A percentile compares a stretch with the other conserved stretches of the same genome.
phyloP scores from a whole-genome alignment of 257 asterid genomes.

The Henckelia pumila region DNA sequence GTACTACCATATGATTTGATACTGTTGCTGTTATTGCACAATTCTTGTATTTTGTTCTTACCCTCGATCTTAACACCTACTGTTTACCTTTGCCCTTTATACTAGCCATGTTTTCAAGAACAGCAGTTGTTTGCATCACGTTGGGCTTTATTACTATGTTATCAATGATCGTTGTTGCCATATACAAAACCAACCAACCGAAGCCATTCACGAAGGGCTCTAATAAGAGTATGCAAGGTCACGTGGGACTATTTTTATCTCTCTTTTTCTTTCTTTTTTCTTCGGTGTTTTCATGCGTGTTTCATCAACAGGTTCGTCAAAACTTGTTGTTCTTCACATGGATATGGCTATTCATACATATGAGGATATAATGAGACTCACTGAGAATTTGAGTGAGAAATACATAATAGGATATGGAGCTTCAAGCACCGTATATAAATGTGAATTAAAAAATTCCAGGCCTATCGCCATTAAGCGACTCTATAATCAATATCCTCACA shows the following conservation, averaged over 20 bases:
- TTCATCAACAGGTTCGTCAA: constrained; percentile 51
- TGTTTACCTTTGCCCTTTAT: not conserved
- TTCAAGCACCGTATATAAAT: constrained; percentile 89
- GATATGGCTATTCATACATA: constrained; percentile 93
- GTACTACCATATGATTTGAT: constrained; percentile 28
- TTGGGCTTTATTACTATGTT: constrained; percentile 65
- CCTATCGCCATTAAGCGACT: constrained; percentile 96
- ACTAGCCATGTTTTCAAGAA: constrained; percentile 68
- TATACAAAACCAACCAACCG: constrained; percentile 67
- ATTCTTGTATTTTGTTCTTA: not conserved
- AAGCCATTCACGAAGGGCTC: constrained; percentile 51
- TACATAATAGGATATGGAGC: constrained; percentile 91
- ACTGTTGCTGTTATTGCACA: not conserved
- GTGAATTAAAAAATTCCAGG: constrained; percentile 79
- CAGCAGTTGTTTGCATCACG: constrained; percentile 57
- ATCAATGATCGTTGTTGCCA: constrained; percentile 70
- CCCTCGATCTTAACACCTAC: not conserved
- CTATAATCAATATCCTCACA: constrained; percentile 55
- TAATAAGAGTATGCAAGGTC: constrained; percentile 48
- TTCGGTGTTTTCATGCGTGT: not conserved
- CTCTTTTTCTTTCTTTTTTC: not conserved
- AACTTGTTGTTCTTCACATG: constrained; percentile 85
- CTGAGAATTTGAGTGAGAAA: constrained; percentile 85
- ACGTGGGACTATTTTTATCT: not conserved
- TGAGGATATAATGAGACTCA: constrained; percentile 84